These are phyloP conservation scores for Amoebophrya sp. DNA, from an alignment of 169 alveolate genomes.

Conservation along the genomic window DNA sequence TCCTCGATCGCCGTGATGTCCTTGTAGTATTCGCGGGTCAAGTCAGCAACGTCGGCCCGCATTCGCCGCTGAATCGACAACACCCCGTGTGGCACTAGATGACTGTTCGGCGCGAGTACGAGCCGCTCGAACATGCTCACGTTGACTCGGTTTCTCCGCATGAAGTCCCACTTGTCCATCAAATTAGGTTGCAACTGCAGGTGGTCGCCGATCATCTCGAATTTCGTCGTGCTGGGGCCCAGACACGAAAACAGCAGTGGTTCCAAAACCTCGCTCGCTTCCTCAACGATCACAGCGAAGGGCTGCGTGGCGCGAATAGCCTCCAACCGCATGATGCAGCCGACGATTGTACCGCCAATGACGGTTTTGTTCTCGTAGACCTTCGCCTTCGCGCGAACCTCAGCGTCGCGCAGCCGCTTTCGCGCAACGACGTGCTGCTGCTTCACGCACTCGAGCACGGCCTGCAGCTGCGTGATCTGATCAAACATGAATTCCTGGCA, in stretches of 20 bases:
- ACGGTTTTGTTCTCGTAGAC: conserved; percentile 22
- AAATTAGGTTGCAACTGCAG: conserved; percentile 21
- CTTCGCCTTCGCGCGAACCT: not conserved
- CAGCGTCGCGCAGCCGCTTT: conserved; percentile 10
- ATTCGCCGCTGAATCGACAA: conserved; percentile 20
- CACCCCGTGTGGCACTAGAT: conserved; percentile 16
- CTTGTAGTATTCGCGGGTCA: conserved; percentile 19
- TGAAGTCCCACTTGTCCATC: conserved; percentile 21
- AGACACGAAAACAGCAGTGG: conserved; percentile 22
- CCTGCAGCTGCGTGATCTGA: not conserved
- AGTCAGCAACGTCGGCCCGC: conserved; percentile 16
- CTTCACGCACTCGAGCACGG: not conserved
- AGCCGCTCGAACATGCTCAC: conserved; percentile 24
- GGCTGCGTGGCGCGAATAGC: conserved; percentile 26
- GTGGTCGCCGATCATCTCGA: conserved; percentile 27
- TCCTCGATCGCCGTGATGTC: conserved; percentile 16
- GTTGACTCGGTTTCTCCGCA: not conserved
- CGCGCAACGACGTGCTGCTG: not conserved
- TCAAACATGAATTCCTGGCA: conserved; percentile 12
- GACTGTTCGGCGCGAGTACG: conserved; percentile 16
- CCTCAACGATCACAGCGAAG: conserved; percentile 22
- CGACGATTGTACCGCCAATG: conserved; percentile 27
- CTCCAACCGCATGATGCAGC: conserved; percentile 21
- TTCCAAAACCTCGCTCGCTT: conserved; percentile 23
- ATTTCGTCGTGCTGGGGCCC: conserved; percentile 8